phyloP scores from a whole-genome alignment of 2,329 filamentous ascomycete species.

The Akanthomyces uredinophilus region DNA sequence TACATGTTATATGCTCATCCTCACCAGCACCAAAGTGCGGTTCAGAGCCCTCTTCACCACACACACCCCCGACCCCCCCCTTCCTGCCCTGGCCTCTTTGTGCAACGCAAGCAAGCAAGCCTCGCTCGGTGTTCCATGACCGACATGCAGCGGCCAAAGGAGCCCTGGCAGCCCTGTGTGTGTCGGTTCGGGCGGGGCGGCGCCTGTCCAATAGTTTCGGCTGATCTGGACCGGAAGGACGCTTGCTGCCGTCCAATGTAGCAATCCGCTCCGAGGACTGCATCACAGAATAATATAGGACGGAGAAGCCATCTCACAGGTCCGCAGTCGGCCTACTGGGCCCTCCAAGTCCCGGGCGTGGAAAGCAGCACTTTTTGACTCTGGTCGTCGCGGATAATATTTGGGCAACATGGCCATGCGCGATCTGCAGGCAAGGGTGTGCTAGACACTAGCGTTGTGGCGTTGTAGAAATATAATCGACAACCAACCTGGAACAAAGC shows the following conservation, averaged over 20 bases:
- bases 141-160: not conserved
- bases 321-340: not conserved
- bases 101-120: not conserved
- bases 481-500: too few relatives aligned
- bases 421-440: too few relatives aligned
- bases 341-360: too few relatives aligned
- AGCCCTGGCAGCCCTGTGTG: not conserved
- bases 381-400: too few relatives aligned
- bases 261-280: not conserved
- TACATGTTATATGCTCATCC: not conserved
- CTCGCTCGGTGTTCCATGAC: not conserved
- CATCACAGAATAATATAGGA: not conserved
- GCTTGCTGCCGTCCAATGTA: not conserved
- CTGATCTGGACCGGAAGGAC: constrained; percentile 3
- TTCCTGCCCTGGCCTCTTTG: not conserved
- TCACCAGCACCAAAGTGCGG: not conserved
- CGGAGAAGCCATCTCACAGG: not conserved
- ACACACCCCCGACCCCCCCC: too few relatives aligned
- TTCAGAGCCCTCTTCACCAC: not conserved
- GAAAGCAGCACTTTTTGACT: too few relatives aligned
- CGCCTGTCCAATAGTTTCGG: not conserved
- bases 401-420: too few relatives aligned
- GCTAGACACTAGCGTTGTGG: too few relatives aligned
- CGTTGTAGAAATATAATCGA: too few relatives aligned
- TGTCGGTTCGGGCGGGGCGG: not conserved